Conservation (phyloP, 1,284 basidiomycete genomes). For the Chalciporus sp. region DNA sequence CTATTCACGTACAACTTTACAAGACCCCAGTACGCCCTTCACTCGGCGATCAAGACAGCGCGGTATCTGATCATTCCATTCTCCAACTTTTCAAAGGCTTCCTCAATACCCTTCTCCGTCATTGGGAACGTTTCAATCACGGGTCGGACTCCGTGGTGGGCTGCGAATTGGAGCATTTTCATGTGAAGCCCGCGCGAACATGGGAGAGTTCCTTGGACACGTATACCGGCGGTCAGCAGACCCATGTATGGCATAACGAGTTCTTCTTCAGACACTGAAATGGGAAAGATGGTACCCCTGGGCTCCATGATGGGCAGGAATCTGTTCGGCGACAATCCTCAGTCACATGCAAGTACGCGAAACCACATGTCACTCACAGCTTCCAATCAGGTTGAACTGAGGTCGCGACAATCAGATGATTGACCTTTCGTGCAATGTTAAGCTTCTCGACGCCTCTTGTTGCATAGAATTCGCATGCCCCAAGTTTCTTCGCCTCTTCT, state of each 20-base stretch:
- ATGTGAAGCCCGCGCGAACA: conserved; percentile 29
- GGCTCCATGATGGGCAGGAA: conserved; percentile 26
- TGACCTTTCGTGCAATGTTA: conserved; percentile 25
- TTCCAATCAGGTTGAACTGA: conserved; percentile 32
- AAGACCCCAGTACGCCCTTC: too few species aligned
- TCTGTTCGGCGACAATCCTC: conserved; percentile 13
- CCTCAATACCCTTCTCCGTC: conserved; percentile 31
- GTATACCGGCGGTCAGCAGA: conserved; percentile 20
- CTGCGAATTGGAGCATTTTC: conserved; percentile 35
- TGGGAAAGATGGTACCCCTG: conserved; percentile 22
- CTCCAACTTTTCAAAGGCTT: conserved; percentile 30
- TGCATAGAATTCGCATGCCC: conserved; percentile 46
- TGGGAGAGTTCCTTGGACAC: conserved; percentile 26
- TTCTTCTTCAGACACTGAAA: conserved; percentile 26
- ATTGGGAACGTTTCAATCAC: conserved; percentile 33
- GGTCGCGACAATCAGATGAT: conserved; percentile 33
- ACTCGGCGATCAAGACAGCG: conserved; percentile 30
- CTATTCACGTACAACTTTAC: not conserved
- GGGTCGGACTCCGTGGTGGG: conserved; percentile 26
- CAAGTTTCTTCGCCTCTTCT: conserved; percentile 55
- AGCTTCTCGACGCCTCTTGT: conserved; percentile 28
- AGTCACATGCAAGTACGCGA: not conserved
- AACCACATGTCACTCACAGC: conserved; percentile 19
- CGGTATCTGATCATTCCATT: conserved; percentile 34
- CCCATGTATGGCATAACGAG: conserved; percentile 19